phyloP scores from a whole-genome alignment of 106 monocot species.

The Apostasia shenzhenica region DNA sequence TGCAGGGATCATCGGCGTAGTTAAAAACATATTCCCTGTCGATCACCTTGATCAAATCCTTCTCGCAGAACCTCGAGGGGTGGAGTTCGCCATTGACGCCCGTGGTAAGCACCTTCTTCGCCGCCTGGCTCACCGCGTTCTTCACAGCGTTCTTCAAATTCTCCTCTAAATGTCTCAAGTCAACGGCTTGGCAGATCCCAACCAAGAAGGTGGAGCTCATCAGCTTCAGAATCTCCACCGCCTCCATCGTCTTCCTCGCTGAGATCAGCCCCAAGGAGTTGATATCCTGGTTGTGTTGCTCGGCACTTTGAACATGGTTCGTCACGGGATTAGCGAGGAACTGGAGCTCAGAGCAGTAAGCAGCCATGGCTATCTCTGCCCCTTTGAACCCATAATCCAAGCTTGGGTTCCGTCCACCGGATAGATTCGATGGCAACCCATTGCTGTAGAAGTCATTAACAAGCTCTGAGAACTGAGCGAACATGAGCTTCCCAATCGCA shows the following conservation, averaged over 20 bases:
- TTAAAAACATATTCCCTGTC: conserved; percentile 25
- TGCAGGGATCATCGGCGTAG: conserved; percentile 39
- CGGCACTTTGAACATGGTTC: conserved; percentile 12
- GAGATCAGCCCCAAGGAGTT: conserved; percentile 42
- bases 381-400: conserved; percentile 19
- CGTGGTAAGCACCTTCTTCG: conserved; percentile 14
- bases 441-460: conserved; percentile 24
- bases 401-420: conserved; percentile 5
- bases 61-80: conserved; percentile 17
- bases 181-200: conserved; percentile 30
- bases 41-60: conserved; percentile 26
- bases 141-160: conserved; percentile 25
- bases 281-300: conserved; percentile 34
- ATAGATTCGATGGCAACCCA: conserved; percentile 22
- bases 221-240: conserved; percentile 23
- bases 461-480: too few relatives aligned
- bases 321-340: conserved; percentile 34
- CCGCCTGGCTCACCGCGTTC: conserved; percentile 15
- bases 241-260: conserved; percentile 25
- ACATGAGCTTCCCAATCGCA: too few relatives aligned
- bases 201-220: conserved; percentile 23
- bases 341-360: conserved; percentile 37
- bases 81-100: too few relatives aligned
- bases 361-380: conserved; percentile 37
- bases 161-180: conserved; percentile 28